Percentiles rank a stretch among this genome's conserved stretches.
These are phyloP conservation scores for Chlamydomonas sphaeroides DNA, from an alignment of 139 green algal genomes.

Conservation along the genomic window DNA sequence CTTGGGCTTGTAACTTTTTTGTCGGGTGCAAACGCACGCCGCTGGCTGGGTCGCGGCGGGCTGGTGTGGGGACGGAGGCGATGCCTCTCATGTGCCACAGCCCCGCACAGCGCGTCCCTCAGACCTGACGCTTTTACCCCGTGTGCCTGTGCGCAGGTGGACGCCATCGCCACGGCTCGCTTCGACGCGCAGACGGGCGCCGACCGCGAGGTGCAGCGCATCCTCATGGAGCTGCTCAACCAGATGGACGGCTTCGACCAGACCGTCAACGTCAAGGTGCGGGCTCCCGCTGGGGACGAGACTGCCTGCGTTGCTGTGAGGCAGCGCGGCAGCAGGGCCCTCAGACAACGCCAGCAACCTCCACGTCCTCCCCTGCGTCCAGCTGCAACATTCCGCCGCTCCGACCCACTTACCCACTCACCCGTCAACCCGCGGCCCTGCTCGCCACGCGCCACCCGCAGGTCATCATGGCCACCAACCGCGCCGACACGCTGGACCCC, in stretches of 20 bases:
- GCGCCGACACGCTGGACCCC: conserved; percentile 97
- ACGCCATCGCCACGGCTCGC: conserved; percentile 97
- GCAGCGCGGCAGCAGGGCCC: too few species aligned
- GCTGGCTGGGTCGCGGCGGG: too few species aligned
- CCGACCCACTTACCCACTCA: not conserved
- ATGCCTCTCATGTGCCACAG: too few species aligned
- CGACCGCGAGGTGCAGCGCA: conserved; percentile 97
- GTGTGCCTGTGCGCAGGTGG: conserved; percentile 64
- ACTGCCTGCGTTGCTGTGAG: too few species aligned
- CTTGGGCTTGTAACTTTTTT: too few species aligned
- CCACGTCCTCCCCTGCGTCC: too few species aligned
- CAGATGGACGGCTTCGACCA: conserved; percentile 99
- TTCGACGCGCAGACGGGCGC: conserved; percentile 91
- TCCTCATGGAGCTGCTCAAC: conserved; percentile 99
- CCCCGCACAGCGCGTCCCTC: too few species aligned
- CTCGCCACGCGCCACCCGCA: conserved; percentile 31
- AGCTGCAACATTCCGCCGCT: too few species aligned
- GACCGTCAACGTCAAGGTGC: conserved; percentile 80
- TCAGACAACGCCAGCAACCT: too few species aligned
- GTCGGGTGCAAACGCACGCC: too few species aligned
- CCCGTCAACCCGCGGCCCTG: not conserved
- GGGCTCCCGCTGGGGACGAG: not conserved
- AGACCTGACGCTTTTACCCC: too few species aligned
- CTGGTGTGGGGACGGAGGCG: not conserved
- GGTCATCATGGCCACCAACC: conserved; percentile 99